Percentiles rank a stretch among this genome's conserved stretches.
These are phyloP conservation scores for Hermanozyma aechmeae DNA, from an alignment of 805 yeast species.

Conservation along the genomic window DNA sequence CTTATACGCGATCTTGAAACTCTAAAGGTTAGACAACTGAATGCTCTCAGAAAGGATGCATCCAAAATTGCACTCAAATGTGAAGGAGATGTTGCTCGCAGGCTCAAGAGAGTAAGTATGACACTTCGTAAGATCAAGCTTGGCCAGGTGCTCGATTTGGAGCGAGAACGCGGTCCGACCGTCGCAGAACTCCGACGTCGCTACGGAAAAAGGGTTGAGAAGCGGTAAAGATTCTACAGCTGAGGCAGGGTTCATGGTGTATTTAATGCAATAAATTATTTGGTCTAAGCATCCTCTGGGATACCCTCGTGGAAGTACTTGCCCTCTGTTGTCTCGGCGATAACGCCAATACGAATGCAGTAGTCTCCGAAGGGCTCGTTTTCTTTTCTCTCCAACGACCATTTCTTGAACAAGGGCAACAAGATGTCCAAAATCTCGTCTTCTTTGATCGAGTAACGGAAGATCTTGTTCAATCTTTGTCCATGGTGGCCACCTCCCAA, in stretches of 20 bases:
- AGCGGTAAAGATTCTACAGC: too few relatives aligned
- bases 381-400: slow-evolving; percentile 86
- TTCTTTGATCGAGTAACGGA: slow-evolving; percentile 80
- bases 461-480: slow-evolving; percentile 83
- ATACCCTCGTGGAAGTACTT: slow-evolving; percentile 91
- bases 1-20: slow-evolving; percentile 21
- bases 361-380: slow-evolving; percentile 96
- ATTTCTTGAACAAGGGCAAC: slow-evolving; percentile 82
- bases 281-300: slow-evolving; percentile 69
- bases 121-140: slow-evolving; percentile 41
- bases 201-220: too few relatives aligned
- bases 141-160: slow-evolving; percentile 35
- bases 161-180: slow-evolving; percentile 29
- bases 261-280: slow-evolving; percentile 1
- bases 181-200: too few relatives aligned
- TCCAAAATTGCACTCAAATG: slow-evolving; percentile 15
- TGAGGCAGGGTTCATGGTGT: too few relatives aligned
- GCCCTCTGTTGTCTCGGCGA: slow-evolving; percentile 84
- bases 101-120: slow-evolving; percentile 38
- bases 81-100: slow-evolving; percentile 28
- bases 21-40: slow-evolving; percentile 12
- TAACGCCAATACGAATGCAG: slow-evolving; percentile 77
- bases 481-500: slow-evolving; percentile 96
- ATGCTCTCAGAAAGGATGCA: slow-evolving; percentile 16
- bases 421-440: slow-evolving; percentile 72